Evolutionary conservation across 495 filamentous ascomycete genomes (phyloP).

Genomic region (Podospora anserina): DNA sequence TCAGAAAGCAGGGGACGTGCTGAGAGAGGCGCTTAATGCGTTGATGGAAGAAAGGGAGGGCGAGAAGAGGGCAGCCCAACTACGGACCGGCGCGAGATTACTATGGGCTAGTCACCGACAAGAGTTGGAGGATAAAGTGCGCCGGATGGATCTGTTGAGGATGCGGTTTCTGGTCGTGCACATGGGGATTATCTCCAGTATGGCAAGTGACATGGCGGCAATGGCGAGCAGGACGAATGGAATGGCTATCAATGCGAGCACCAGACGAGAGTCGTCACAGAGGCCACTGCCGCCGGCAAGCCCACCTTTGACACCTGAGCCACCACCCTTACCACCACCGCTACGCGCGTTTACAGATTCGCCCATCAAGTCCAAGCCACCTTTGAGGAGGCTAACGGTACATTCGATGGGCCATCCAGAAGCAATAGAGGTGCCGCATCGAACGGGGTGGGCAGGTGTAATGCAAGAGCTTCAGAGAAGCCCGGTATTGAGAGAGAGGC

Average conservation of each 20-base stretch:
- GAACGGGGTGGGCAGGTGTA: slow-evolving; percentile 52
- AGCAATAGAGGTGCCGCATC: slow-evolving; percentile 35
- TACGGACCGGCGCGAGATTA: slow-evolving; percentile 42
- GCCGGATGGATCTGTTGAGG: slow-evolving; percentile 56
- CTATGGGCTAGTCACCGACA: slow-evolving; percentile 48
- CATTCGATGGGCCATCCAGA: slow-evolving; percentile 44
- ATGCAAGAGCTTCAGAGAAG: slow-evolving; percentile 51
- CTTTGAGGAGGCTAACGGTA: slow-evolving; percentile 43
- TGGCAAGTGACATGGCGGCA: slow-evolving; percentile 31
- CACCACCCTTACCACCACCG: slow-evolving; percentile 22
- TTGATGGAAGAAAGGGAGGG: slow-evolving; percentile 43
- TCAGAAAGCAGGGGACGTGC: slow-evolving; percentile 53
- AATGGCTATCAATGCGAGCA: slow-evolving; percentile 21
- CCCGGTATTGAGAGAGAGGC: slow-evolving; percentile 49
- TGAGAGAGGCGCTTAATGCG: slow-evolving; percentile 47
- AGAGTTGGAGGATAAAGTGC: slow-evolving; percentile 50
- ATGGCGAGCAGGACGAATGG: slow-evolving; percentile 37
- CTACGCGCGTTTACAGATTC: slow-evolving; percentile 33
- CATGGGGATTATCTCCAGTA: slow-evolving; percentile 50
- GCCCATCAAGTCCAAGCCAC: slow-evolving; percentile 39
- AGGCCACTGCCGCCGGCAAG: slow-evolving; percentile 1
- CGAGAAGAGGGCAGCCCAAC: slow-evolving; percentile 32
- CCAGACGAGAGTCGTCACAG: background rate
- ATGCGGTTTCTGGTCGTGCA: slow-evolving; percentile 58
- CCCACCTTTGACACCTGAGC: slow-evolving; percentile 16